A percentile compares a stretch with the other conserved stretches of the same genome.
These are phyloP conservation scores for Corylus americana DNA, from an alignment of 306 rosid genomes.

Conservation along the genomic window DNA sequence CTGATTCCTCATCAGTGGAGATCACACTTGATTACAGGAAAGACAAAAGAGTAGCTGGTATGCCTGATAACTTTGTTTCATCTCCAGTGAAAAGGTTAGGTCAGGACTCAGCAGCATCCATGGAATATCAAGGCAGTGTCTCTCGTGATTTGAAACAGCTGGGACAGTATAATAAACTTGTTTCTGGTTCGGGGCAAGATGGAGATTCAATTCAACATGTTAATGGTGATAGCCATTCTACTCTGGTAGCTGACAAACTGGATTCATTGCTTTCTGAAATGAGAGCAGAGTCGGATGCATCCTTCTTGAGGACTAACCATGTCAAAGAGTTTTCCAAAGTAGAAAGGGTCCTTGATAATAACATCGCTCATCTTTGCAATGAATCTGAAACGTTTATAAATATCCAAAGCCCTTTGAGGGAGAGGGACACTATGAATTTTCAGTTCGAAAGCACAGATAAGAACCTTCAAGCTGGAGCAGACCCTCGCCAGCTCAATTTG, in stretches of 20 bases:
- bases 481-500: constrained; percentile 16
- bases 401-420: constrained; percentile 28
- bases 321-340: constrained; percentile 25
- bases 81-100: constrained; percentile 38
- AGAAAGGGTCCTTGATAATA: constrained; percentile 24
- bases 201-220: constrained; percentile 12
- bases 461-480: constrained; percentile 22
- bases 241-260: constrained; percentile 22
- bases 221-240: constrained; percentile 19
- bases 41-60: constrained; percentile 18
- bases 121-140: constrained; percentile 28
- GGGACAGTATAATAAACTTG: constrained; percentile 30
- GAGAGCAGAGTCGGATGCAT: constrained; percentile 24
- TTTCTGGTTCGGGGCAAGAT: constrained; percentile 29
- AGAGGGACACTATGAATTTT: constrained; percentile 28
- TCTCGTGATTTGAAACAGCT: constrained; percentile 36
- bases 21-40: constrained; percentile 19
- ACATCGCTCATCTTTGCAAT: constrained; percentile 26
- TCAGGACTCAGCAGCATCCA: constrained; percentile 26
- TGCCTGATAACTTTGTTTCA: constrained; percentile 27
- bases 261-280: constrained; percentile 26
- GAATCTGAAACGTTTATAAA: constrained; percentile 28
- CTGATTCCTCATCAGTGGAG: constrained; percentile 29
- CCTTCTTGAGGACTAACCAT: constrained; percentile 22
- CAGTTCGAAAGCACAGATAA: constrained; percentile 33